Evolutionary conservation across 176 grass and related monocot genomes (phyloP).

Genomic region (Urochloa ruziziensis): DNA sequence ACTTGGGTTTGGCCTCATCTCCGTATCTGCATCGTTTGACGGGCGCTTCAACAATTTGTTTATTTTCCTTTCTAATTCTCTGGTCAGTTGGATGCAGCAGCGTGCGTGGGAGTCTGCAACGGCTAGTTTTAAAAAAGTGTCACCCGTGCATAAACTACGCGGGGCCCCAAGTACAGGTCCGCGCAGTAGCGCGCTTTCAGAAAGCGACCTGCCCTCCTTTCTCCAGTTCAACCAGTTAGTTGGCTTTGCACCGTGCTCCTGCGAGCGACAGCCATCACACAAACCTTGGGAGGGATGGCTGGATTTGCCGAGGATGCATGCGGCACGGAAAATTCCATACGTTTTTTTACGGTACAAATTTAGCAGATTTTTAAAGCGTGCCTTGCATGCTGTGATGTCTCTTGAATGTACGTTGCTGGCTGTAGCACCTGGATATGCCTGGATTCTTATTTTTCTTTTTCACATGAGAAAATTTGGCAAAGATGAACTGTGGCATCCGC

Average conservation of each 20-base stretch:
- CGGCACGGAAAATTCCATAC: background rate
- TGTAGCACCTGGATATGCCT: too few species aligned
- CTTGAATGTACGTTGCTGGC: background rate
- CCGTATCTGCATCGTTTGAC: background rate
- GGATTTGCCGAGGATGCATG: too few species aligned
- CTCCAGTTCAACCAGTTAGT: too few species aligned
- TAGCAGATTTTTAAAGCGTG: background rate
- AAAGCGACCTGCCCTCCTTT: background rate
- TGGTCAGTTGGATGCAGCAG: background rate
- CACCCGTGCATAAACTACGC: background rate
- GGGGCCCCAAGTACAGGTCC: too few species aligned
- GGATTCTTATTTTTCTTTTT: too few species aligned
- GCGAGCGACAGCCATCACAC: too few species aligned
- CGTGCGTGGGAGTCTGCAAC: slow-evolving; percentile 41
- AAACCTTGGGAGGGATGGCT: too few species aligned
- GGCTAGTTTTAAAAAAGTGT: slow-evolving; percentile 23
- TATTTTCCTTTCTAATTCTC: background rate
- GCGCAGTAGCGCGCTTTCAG: background rate
- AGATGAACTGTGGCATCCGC: background rate
- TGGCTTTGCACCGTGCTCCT: too few species aligned
- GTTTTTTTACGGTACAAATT: background rate
- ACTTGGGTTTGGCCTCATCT: too few species aligned
- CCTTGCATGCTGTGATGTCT: background rate
- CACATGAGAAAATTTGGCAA: too few species aligned
- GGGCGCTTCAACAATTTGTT: background rate